Base-by-base conservation (phyloP, 768 basidiomycete genomes). In the Russula sp. region DNA sequence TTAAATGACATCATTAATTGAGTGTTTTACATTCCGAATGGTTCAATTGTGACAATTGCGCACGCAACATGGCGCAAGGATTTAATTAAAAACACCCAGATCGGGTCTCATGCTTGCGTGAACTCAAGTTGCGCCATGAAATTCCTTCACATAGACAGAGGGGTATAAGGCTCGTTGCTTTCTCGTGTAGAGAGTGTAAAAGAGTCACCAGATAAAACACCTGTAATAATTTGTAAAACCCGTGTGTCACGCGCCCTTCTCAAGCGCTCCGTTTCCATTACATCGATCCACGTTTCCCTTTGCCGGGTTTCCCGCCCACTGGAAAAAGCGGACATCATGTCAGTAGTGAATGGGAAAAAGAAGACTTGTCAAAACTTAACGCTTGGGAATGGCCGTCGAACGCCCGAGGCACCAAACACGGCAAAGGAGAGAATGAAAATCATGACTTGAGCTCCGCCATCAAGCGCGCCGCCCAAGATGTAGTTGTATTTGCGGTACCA, bases 401-500 rank as follows among this genome's bases (percentile, higher is more conserved):
- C 70, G 11, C 84, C 84, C 0, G 81, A 80, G 16, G 83, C 84
- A 20, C 86, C 86, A 67, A 83, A 85, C 26, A 86, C 84, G 2
- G 84, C 84, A 71, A 87, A 87, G 0, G 84, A 84, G 5, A 85
- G 75, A 44, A 87, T 76, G 70, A 86, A 84, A 34, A 84, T 78
- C 82, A 86, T 85, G 55, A 85, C 79, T 70, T 87, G 85, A 18
- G 83, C 81, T 10, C 86, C 85, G 30, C 85, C 85, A 69, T 86
- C 85, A 40, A 86, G 74, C 8, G 83, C 87, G 48, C 85, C 88
- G 32, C 84, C 85, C 4, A 88, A 73, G 44, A 87, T 81, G 69
- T 86, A 87, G 70, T 88, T 87, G 72, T 86, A 86, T 69, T 78
- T 77, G 69, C 81, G 80, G 73, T 86, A 89, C 87, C 86, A 90